Conservation (phyloP, 345 rosid species). For the Salix udensis region DNA sequence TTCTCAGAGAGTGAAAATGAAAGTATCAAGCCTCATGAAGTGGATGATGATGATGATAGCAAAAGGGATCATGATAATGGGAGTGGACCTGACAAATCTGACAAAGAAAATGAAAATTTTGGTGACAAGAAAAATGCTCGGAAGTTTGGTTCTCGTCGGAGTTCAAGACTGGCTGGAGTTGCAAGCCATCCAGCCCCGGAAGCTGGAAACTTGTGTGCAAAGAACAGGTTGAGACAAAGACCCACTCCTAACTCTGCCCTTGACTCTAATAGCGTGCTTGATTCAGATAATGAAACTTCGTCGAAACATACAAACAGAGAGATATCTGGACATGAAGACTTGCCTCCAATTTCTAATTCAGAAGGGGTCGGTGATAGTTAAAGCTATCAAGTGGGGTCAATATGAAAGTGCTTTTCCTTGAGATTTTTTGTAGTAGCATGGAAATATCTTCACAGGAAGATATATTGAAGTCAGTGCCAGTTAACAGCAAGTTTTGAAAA, state of each 20-base stretch:
- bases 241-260: constrained; percentile 51
- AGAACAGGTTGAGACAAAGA: constrained; percentile 56
- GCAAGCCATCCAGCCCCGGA: constrained; percentile 22
- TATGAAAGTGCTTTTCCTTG: neutral
- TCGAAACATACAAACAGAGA: constrained; percentile 3
- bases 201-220: constrained; percentile 33
- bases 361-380: constrained; percentile 13
- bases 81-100: constrained; percentile 17
- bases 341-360: constrained; percentile 12
- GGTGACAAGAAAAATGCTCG: constrained; percentile 5
- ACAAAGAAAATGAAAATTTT: constrained; percentile 9
- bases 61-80: constrained; percentile 15
- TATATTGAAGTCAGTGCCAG: neutral
- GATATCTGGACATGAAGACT: constrained; percentile 16
- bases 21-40: constrained; percentile 27
- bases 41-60: constrained; percentile 13
- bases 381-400: no score
- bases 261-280: constrained; percentile 22
- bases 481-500: neutral
- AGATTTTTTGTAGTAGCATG: neutral
- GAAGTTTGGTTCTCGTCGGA: constrained; percentile 28
- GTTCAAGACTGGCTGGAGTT: constrained; percentile 34
- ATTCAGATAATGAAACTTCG: constrained; percentile 41
- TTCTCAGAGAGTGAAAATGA: constrained; percentile 19
- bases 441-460: constrained; percentile 1